Evolutionary conservation across 176 grass and related monocot genomes (phyloP), one percentile per base, ranked within the genome.

Genomic region (Alloteropsis semialata): DNA sequence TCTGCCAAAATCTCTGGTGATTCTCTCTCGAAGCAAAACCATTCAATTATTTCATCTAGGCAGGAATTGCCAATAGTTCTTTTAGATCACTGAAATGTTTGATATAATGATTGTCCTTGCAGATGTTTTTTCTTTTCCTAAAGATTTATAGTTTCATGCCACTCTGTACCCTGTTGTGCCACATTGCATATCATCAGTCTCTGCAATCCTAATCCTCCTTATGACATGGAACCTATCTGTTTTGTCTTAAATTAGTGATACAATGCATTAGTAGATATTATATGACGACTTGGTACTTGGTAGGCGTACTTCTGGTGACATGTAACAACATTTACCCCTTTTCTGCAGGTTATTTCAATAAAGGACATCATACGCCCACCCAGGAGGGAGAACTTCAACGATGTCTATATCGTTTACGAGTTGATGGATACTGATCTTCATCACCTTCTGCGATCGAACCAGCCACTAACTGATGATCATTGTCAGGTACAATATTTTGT

Each of bases 351-450:
- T 51, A 93, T 98, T 82, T 92, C 92, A 77, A 74, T 98, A 69
- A 98, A 98, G 86, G 96, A 98, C 80, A 98, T 98, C 85, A 90
- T 98, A 82, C 92, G 96, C 22, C 96, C 92, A 84, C 89, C 96
- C 37, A 95, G 86, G 76, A 86, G 84, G 83, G 92, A 98, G 68
- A 98, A 88, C 48, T 95, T 98, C 91, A 98, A 98, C 29, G 96
- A 98, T 81, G 96, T 98, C 38, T 98, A 98, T 43, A 95, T 98
- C 15, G 96, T 98, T 41, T 98, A 87, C 7, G 92, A 98, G 80
- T 77, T 95, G 81, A 98, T 98, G 96, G 92, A 98, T 79, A 98
- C 92, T 46, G 96, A 98, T 80, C 92, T 98, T 82, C 96, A 98
- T 46, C 96, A 92, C 59, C 92, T 98, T 58, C 88, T 98, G 29